Base-by-base conservation (phyloP, 306 rosid genomes). In the Heteromeles arbutifolia region DNA sequence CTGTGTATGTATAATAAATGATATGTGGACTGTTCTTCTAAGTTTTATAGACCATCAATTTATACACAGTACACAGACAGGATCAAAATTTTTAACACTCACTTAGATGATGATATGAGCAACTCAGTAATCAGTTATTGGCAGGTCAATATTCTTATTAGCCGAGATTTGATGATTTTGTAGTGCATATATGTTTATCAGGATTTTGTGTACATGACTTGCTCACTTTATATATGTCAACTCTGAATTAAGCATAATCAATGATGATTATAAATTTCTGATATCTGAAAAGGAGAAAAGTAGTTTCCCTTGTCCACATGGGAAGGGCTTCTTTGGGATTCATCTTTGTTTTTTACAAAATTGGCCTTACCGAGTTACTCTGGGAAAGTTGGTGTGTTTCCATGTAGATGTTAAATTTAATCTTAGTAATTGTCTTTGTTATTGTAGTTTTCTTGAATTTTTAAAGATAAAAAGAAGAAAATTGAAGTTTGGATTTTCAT, bases 1-100 rank as follows among this genome's bases (percentile, higher is more conserved):
- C 61, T 85, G 88, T 84, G 97, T 94, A 94, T 74, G 93, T 86
- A 25, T 82, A 22, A 17, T 84, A 63, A 31, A 69, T 75, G 70
- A 21, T 28, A 53, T n/a, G 37, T 54, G 75, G 65, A 32, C 58
- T 29, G 28, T 11, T 52, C 41, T 54, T 13, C 21, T 54, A 22
- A 18, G n/a, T 17, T 28, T 53, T 32, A n/a, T 54, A n/a, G 32
- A 56, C 10, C 26, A 21, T 71, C 75, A 72, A 15, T 56, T 32
- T 29, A 56, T 54, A 37, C 59, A 7, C n/a, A 7, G 21, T 54
- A 57, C 61, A 22, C n/a, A 13, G 31, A 34, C 28, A 53, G 1
- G 61, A 8, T 26, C 44, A 70, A 70, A 25, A 70, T 2, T 13
- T 41, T 41, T 41, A 9, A 10, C 44, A 2, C 3, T 41, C 44